These are phyloP conservation scores for Scheffersomyces lignicola DNA, from an alignment of 1,139 yeast genomes.

Conservation along the genomic window DNA sequence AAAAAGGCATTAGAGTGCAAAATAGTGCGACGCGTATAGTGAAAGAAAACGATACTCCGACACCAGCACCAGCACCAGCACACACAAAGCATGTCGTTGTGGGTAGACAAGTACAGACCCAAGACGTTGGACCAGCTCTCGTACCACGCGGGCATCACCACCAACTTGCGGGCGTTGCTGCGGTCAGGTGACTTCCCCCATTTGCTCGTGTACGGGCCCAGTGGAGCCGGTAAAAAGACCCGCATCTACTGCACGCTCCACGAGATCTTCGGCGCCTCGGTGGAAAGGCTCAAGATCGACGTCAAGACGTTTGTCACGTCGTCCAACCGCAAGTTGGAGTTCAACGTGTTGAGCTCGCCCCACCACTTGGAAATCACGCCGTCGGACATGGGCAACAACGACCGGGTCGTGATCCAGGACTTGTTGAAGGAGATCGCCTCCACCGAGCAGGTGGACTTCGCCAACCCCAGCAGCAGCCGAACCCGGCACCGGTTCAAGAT, in stretches of 20 bases:
- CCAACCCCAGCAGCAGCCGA: constrained; percentile 31
- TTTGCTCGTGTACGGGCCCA: constrained; percentile 87
- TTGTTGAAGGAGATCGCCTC: constrained; percentile 91
- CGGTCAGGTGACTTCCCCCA: constrained; percentile 91
- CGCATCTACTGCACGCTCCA: constrained; percentile 79
- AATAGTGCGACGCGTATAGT: no score
- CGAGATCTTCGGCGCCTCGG: constrained; percentile 80
- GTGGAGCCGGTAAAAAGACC: constrained; percentile 97
- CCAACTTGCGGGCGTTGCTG: constrained; percentile 63
- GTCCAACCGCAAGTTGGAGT: constrained; percentile 73
- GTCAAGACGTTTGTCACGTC: constrained; percentile 80
- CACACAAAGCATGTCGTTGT: constrained; percentile 83
- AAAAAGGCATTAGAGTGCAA: no score
- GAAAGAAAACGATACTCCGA: no score
- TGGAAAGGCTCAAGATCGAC: constrained; percentile 83
- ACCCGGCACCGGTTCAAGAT: constrained; percentile 79
- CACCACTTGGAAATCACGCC: constrained; percentile 95
- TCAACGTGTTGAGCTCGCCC: constrained; percentile 87
- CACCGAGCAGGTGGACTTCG: constrained; percentile 85
- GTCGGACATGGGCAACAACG: constrained; percentile 93
- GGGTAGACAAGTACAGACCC: constrained; percentile 97
- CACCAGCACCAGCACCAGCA: not conserved
- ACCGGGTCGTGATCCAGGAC: constrained; percentile 92
- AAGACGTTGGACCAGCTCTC: constrained; percentile 59
- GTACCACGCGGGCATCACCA: constrained; percentile 67